phyloP scores from a whole-genome alignment of 108 stramenopile species.

The Skeletonema costatum region DNA sequence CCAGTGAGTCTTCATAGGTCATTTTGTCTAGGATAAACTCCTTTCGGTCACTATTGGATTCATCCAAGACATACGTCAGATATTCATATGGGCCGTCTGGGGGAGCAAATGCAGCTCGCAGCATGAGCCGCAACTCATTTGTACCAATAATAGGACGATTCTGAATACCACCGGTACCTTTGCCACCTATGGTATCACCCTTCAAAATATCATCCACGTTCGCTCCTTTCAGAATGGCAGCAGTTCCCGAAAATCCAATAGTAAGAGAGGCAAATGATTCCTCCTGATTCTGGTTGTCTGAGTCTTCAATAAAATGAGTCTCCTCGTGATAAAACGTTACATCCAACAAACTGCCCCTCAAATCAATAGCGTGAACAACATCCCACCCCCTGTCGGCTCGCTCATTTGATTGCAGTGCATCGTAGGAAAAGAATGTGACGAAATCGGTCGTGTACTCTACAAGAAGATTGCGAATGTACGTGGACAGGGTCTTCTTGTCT shows the following conservation, averaged over 20 bases:
- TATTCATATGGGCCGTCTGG: constrained; percentile 31
- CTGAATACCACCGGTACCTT: neutral
- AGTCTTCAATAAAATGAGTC: constrained; percentile 14
- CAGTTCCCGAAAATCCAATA: constrained; percentile 29
- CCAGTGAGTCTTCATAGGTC: constrained; percentile 12
- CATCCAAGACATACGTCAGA: constrained; percentile 15
- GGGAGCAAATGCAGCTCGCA: constrained; percentile 12
- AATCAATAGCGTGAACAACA: constrained; percentile 27
- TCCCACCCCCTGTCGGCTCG: constrained; percentile 21
- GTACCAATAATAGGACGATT: constrained; percentile 8
- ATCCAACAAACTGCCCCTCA: constrained; percentile 5
- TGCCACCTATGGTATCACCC: neutral
- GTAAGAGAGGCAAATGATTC: constrained; percentile 22
- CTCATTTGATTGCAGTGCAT: neutral
- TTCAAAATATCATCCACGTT: neutral
- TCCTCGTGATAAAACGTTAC: constrained; percentile 5
- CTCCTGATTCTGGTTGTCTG: neutral
- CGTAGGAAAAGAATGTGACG: constrained; percentile 1
- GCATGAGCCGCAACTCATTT: constrained; percentile 2
- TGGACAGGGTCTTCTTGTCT: neutral
- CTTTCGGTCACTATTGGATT: constrained; percentile 3
- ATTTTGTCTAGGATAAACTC: constrained; percentile 8
- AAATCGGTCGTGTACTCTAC: constrained; percentile 18
- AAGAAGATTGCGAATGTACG: constrained; percentile 3
- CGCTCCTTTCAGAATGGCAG: constrained; percentile 14